Evolutionary conservation across 306 rosid genomes (phyloP), one percentile per base, ranked within the genome.

Genomic region (Hippophae rhamnoides): DNA sequence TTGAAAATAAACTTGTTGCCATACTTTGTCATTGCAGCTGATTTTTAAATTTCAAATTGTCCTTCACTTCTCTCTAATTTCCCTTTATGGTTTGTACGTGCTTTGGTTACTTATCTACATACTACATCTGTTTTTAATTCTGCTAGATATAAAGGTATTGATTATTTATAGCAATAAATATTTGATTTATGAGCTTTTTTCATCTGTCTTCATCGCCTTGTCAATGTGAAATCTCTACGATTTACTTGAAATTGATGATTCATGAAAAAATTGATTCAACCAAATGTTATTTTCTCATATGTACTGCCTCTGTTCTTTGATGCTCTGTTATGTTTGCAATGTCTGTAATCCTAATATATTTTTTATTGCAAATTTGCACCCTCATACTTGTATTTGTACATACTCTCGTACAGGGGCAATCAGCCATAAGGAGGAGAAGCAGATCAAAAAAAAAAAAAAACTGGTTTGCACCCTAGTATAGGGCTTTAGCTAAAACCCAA

Each of bases 401-500:
- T 60, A 31, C 38, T 31, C 68, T 64, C 67, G 62, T 54, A 65
- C 73, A 26, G 55, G 43, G 56, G 66, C 75, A 73, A 76, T 56
- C 62, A 46, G 60, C 76, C 63, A 73, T 64, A 70, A 38, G 23
- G 23, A 18, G 23, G 23, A 18, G 23, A 18, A 18, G 23, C 1
- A 18, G 23, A 18, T 18, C n/a, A n/a, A n/a, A n/a, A 18, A 18
- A 18, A 65, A 63, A 68, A n/a, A 67, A 82, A 57, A 54, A 72
- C 70, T 71, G 26, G 56, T 70, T 65, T 61, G 50, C 43, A 47
- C 44, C 58, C 76, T 68, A 61, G 51, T 60, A 65, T 76, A 60
- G 67, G 65, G 71, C 74, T 71, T 70, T 23, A 59, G 59, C 76
- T 64, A 61, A 70, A 67, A 64, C 76, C 79, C 69, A 76, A 75